Conservation (phyloP, 192 early-diverging fungal species). For the Rhizoclosmatium sp. region DNA sequence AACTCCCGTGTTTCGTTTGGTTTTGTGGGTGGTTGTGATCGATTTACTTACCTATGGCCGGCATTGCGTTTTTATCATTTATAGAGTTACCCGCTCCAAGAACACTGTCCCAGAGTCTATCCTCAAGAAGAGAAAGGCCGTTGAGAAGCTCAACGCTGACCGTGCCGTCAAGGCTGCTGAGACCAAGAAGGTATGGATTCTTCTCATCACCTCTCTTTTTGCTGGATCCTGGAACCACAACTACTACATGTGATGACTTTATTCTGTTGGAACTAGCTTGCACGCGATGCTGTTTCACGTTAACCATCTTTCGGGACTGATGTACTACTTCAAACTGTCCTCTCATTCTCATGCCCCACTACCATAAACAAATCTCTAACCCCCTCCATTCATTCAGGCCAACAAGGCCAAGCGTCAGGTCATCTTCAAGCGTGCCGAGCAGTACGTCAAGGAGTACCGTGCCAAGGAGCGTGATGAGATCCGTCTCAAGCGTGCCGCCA, state of each 20-base stretch:
- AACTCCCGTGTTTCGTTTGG: neutral
- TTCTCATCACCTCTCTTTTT: neutral
- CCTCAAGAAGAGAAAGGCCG: slow-evolving; percentile 71
- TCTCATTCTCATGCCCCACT: slow-evolving; percentile 17
- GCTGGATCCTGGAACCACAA: slow-evolving; percentile 1
- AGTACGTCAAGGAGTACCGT: slow-evolving; percentile 98
- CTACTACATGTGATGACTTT: slow-evolving; percentile 42
- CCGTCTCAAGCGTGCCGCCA: slow-evolving; percentile 93
- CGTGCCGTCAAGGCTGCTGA: slow-evolving; percentile 55
- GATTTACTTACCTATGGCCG: neutral
- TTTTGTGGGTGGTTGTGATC: neutral
- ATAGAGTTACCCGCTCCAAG: slow-evolving; percentile 29
- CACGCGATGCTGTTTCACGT: slow-evolving; percentile 58
- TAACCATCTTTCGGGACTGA: slow-evolving; percentile 79
- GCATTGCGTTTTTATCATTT: neutral
- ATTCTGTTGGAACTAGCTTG: slow-evolving; percentile 47
- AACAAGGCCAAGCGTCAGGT: slow-evolving; percentile 82
- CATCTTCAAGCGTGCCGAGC: slow-evolving; percentile 99
- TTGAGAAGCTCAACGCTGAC: slow-evolving; percentile 67
- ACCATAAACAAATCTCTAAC: neutral
- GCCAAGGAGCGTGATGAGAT: slow-evolving; percentile 87
- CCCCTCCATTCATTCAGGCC: slow-evolving; percentile 41
- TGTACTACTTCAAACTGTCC: neutral
- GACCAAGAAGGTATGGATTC: slow-evolving; percentile 55
- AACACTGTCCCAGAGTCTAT: slow-evolving; percentile 68